These are phyloP conservation scores for Orobanche coerulescens DNA, from an alignment of 257 asterid genomes.

Conservation along the genomic window DNA sequence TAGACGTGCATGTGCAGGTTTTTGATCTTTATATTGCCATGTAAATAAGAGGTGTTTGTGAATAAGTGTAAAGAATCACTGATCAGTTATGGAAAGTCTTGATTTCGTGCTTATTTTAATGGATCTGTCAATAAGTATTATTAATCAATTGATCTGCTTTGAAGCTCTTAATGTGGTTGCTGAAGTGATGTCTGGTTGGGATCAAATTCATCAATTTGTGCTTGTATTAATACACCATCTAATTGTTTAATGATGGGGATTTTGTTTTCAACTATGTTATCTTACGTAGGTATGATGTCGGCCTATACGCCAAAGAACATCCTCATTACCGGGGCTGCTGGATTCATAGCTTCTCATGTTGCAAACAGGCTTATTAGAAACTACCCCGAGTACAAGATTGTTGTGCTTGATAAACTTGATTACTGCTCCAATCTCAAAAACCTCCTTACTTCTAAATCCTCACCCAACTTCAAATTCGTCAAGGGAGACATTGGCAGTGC, in stretches of 20 bases:
- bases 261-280: conserved; percentile 8
- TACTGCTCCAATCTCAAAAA: conserved; percentile 87
- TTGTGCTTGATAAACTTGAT: conserved; percentile 93
- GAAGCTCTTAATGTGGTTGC: conserved; percentile 12
- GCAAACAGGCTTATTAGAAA: conserved; percentile 79
- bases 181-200: background rate
- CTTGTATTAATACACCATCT: background rate
- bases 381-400: conserved; percentile 87
- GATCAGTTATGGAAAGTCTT: background rate
- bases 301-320: conserved; percentile 75
- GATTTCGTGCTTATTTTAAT: background rate
- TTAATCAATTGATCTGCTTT: conserved; percentile 4
- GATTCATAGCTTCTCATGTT: conserved; percentile 95
- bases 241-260: conserved; percentile 2
- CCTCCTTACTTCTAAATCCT: conserved; percentile 65
- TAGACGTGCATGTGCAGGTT: background rate
- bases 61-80: background rate
- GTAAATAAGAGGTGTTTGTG: conserved; percentile 10
- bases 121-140: conserved; percentile 18
- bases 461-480: conserved; percentile 80
- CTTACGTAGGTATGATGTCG: conserved; percentile 48
- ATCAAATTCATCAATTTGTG: background rate
- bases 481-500: conserved; percentile 94
- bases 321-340: conserved; percentile 99
- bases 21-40: background rate